Percentiles rank a stretch among this genome's conserved stretches.
Evolutionary conservation across 768 basidiomycete genomes (phyloP).

Genomic region (Podaxis sp.): DNA sequence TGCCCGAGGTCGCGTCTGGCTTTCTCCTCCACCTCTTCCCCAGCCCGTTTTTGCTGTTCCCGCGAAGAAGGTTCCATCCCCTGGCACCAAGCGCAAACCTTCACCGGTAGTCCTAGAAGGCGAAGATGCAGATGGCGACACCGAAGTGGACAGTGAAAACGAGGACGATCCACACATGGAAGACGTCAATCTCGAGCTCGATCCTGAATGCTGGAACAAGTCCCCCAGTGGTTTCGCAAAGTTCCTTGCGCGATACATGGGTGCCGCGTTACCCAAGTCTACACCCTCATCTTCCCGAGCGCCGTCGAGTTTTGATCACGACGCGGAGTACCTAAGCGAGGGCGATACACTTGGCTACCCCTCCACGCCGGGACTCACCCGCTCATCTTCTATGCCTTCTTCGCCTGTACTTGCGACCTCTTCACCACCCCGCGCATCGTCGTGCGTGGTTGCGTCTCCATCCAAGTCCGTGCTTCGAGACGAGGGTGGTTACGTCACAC

Average conservation of each 20-base stretch:
- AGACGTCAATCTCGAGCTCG: slow-evolving; percentile 19
- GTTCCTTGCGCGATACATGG: slow-evolving; percentile 28
- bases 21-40: slow-evolving; percentile 27
- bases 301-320: slow-evolving; percentile 15
- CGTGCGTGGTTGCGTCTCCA: slow-evolving; percentile 11
- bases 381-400: slow-evolving; percentile 15
- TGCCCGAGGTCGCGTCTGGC: slow-evolving; percentile 44
- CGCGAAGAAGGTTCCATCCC: slow-evolving; percentile 10
- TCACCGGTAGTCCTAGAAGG: slow-evolving; percentile 14
- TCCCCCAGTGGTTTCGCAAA: slow-evolving; percentile 27
- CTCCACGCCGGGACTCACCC: slow-evolving; percentile 22
- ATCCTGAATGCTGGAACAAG: slow-evolving; percentile 28
- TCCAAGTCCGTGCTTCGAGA: slow-evolving; percentile 11
- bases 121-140: slow-evolving; percentile 23
- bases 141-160: slow-evolving; percentile 20
- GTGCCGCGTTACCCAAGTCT: slow-evolving; percentile 13
- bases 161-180: slow-evolving; percentile 16
- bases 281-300: background rate
- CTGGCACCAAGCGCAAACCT: slow-evolving; percentile 7
- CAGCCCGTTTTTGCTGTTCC: slow-evolving; percentile 21
- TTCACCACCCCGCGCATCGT: slow-evolving; percentile 9
- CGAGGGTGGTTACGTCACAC: slow-evolving; percentile 13
- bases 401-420: slow-evolving; percentile 9
- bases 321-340: slow-evolving; percentile 23
- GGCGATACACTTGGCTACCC: slow-evolving; percentile 5